These are phyloP conservation scores for Phytophthora sojae DNA, from an alignment of 352 stramenopile genomes.

Conservation along the genomic window DNA sequence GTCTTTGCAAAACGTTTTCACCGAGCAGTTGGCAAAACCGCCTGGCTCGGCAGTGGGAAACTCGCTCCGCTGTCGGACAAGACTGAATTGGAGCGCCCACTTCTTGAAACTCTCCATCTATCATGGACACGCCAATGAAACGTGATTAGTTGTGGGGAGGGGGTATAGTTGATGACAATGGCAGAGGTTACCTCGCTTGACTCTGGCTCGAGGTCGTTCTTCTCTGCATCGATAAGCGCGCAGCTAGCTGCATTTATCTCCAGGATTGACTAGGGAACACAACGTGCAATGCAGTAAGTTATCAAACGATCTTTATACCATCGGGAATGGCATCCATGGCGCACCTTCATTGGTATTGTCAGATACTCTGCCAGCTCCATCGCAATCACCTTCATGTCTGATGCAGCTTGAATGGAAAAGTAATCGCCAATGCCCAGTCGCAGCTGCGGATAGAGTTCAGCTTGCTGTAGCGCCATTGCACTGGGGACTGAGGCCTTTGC, in stretches of 20 bases:
- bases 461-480: constrained; percentile 54
- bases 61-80: constrained; percentile 51
- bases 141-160: background rate
- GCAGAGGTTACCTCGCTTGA: constrained; percentile 44
- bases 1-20: constrained; percentile 82
- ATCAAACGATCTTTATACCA: background rate
- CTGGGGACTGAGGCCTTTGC: constrained; percentile 42
- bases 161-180: background rate
- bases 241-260: constrained; percentile 39
- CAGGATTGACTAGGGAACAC: constrained; percentile 34
- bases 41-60: constrained; percentile 42
- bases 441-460: constrained; percentile 59
- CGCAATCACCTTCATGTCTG: constrained; percentile 69
- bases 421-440: constrained; percentile 79
- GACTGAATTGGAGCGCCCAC: constrained; percentile 73
- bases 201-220: constrained; percentile 43
- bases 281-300: background rate
- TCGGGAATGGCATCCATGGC: background rate
- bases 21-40: constrained; percentile 63
- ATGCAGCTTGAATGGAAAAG: constrained; percentile 50
- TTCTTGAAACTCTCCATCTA: constrained; percentile 82
- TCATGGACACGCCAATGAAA: background rate
- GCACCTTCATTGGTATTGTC: constrained; percentile 57
- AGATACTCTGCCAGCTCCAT: constrained; percentile 77
- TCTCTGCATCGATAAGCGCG: constrained; percentile 52